Conservation (phyloP, 495 filamentous ascomycete genomes). For the Terfezia claveryi region DNA sequence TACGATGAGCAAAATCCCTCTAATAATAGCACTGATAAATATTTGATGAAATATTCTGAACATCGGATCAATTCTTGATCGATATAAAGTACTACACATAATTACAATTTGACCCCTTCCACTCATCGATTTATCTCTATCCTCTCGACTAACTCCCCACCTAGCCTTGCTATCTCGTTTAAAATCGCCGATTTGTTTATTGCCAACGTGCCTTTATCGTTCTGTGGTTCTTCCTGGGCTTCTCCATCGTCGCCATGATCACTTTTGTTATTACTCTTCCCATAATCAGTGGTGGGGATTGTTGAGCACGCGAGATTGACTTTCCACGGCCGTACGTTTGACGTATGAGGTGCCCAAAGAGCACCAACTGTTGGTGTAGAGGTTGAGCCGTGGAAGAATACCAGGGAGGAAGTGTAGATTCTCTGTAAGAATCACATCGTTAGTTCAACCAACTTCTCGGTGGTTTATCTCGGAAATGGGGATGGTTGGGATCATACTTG, state of each 20-base stretch:
- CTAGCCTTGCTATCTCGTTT: conserved; percentile 55
- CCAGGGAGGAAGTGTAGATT: conserved; percentile 14
- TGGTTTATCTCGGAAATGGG: too few relatives aligned
- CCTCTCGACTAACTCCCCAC: conserved; percentile 35
- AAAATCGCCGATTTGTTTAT: conserved; percentile 56
- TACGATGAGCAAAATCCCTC: too few relatives aligned
- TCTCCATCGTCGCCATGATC: not conserved
- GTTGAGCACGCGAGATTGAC: conserved; percentile 16
- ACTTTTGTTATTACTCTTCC: not conserved
- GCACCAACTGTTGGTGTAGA: conserved; percentile 33
- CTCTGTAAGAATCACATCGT: too few relatives aligned
- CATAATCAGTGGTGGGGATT: not conserved
- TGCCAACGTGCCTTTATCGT: conserved; percentile 10
- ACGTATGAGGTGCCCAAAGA: conserved; percentile 39
- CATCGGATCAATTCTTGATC: too few relatives aligned
- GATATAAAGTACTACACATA: too few relatives aligned
- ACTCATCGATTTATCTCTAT: conserved; percentile 24
- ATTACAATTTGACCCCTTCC: not conserved
- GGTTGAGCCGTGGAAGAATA: conserved; percentile 37
- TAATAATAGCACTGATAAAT: too few relatives aligned
- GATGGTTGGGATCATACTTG: too few relatives aligned
- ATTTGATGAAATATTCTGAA: too few relatives aligned
- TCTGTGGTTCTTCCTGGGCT: conserved; percentile 1
- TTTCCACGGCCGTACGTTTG: conserved; percentile 20
- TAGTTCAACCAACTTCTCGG: too few relatives aligned